Evolutionary conservation across 805 yeast species (phyloP).

Genomic region (Pichia paraexigua): DNA sequence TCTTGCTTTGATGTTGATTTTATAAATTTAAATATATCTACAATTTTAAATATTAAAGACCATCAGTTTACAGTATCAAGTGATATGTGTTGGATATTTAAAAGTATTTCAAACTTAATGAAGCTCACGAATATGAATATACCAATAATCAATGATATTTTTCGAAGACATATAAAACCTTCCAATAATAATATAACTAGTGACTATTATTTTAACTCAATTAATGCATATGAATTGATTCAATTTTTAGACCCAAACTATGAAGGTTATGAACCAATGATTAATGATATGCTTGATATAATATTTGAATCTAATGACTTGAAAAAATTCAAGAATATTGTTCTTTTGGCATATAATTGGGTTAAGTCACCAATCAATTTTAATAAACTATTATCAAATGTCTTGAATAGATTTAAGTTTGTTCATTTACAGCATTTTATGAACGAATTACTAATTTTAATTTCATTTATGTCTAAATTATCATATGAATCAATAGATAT

Average conservation of each 20-base stretch:
- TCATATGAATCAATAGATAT: conserved; percentile 19
- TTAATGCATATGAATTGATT: background rate
- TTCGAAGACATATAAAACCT: background rate
- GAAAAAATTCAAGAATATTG: background rate
- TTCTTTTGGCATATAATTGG: conserved; percentile 1
- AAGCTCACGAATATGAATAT: background rate
- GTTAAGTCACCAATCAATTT: background rate
- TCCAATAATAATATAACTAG: background rate
- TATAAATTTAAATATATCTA: background rate
- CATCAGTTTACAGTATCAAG: background rate
- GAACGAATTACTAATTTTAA: background rate
- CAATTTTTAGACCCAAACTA: conserved; percentile 2
- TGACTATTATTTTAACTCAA: background rate
- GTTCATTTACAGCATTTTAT: background rate
- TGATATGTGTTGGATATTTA: conserved; percentile 6
- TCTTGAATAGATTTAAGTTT: background rate
- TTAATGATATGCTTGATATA: background rate
- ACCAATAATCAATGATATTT: background rate
- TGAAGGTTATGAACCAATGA: background rate
- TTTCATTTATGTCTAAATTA: conserved; percentile 10
- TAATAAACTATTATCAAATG: background rate
- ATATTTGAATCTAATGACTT: background rate
- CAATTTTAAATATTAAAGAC: background rate
- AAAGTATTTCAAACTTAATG: background rate
- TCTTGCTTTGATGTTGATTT: background rate